Base-by-base conservation (phyloP, 805 yeast species). In the Barnettozyma wickerhamii region DNA sequence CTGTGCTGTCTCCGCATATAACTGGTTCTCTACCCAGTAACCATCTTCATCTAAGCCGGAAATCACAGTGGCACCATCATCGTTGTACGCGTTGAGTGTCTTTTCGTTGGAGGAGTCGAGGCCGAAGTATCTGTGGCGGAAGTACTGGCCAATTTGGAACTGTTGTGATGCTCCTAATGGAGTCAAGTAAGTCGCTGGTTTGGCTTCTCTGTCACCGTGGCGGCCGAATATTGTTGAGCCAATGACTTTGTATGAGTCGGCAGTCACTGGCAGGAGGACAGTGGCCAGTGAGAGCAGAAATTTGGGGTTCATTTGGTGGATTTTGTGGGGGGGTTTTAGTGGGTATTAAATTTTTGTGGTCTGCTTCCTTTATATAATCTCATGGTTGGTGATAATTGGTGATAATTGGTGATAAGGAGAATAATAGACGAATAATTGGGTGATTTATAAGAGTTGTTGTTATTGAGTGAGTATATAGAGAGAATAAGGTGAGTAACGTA, bases 221-320 rank as follows among this genome's bases (percentile, higher is more conserved):
- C 77, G 63, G 29, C 71, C 72, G 47, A 69, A 69, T 48, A 72
- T 66, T 42, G 66, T 66, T 4, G 74, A 56, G 13, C 76, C 77
- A 5, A 42, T 10, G 19, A 49, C 35, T n/a, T 19, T 19, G 36
- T 46, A 46, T 10, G 21, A 19, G 17, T 37, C 20, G 14, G 23
- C 30, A 13, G 30, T n/a, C 30, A 28, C 18, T 28, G 30, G 17
- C 30, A 10, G 28, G 28, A 24, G 28, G 10, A 13, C 28, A 24
- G 12, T 24, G 28, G 13, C 28, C 10, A 24, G 28, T 23, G 10
- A 6, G 21, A n/a, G 5, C 17, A 34, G 26, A n/a, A 15, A 26
- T 20, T 21, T 23, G 29, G 37, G n/a, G n/a, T n/a, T n/a, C n/a
- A n/a, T n/a, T n/a, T n/a, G n/a, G n/a, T n/a, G n/a, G n/a, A n/a